Evolutionary conservation across 2,329 filamentous ascomycete species (phyloP).

Genomic region (Colletotrichum sidae): DNA sequence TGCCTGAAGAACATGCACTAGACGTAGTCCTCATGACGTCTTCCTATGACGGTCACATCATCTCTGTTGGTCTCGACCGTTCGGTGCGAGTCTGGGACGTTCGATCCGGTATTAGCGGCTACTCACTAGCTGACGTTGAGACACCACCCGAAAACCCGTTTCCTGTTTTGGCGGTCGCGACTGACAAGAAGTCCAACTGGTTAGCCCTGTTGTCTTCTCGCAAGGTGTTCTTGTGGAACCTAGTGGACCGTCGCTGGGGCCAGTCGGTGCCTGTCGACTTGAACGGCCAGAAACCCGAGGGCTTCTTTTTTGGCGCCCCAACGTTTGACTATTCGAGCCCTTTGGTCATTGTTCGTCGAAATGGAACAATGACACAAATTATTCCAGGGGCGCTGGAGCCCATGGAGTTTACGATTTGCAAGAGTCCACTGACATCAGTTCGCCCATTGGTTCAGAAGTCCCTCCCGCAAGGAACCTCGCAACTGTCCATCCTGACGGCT

Average conservation of each 20-base stretch:
- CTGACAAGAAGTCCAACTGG: slow-evolving; percentile 74
- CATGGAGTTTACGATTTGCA: slow-evolving; percentile 61
- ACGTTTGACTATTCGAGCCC: slow-evolving; percentile 52
- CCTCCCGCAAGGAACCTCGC: slow-evolving; percentile 43
- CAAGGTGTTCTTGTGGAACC: slow-evolving; percentile 72
- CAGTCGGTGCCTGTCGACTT: slow-evolving; percentile 66
- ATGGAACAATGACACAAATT: slow-evolving; percentile 72
- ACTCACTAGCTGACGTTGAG: slow-evolving; percentile 55
- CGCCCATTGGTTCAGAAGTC: slow-evolving; percentile 58
- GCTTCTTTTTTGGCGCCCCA: slow-evolving; percentile 71
- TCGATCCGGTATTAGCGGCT: slow-evolving; percentile 55
- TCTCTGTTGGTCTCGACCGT: slow-evolving; percentile 78
- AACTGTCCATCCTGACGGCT: slow-evolving; percentile 55
- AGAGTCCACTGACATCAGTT: slow-evolving; percentile 63
- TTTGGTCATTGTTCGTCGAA: slow-evolving; percentile 72
- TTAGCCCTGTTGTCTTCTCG: slow-evolving; percentile 73
- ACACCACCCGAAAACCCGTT: slow-evolving; percentile 60
- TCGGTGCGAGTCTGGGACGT: slow-evolving; percentile 75
- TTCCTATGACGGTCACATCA: slow-evolving; percentile 72
- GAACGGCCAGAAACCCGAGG: slow-evolving; percentile 67
- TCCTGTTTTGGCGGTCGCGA: slow-evolving; percentile 71
- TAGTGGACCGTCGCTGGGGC: slow-evolving; percentile 67
- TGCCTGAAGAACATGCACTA: slow-evolving; percentile 73
- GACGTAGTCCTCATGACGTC: slow-evolving; percentile 76
- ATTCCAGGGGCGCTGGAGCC: slow-evolving; percentile 57